phyloP scores from a whole-genome alignment of 2,329 filamentous ascomycete genomes.

The Teratosphaeria zuluensis region DNA sequence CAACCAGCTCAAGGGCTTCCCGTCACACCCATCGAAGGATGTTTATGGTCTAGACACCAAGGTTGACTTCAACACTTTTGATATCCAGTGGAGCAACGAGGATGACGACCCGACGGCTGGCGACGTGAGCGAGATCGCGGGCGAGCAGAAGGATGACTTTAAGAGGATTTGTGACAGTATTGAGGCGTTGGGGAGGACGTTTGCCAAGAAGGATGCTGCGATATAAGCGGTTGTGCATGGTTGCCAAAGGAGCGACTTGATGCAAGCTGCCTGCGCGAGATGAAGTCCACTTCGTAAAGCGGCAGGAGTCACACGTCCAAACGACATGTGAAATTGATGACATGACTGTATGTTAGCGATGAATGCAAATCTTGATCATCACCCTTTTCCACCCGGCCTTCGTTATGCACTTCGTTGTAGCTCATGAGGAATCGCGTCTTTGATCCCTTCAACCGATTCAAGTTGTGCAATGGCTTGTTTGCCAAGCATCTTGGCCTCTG shows the following conservation, averaged over 20 bases:
- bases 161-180: constrained; percentile 34
- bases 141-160: constrained; percentile 35
- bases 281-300: no score
- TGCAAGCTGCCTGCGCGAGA: not conserved
- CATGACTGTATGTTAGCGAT: not conserved
- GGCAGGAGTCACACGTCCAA: no score
- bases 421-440: no score
- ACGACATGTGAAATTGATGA: not conserved
- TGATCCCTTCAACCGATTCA: no score
- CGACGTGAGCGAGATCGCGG: constrained; percentile 25
- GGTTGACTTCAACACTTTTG: constrained; percentile 33
- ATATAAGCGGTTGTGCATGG: constrained; percentile 11
- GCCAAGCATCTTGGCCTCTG: not conserved
- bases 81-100: constrained; percentile 34
- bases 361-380: not conserved
- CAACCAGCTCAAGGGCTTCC: constrained; percentile 31
- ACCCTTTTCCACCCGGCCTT: no score
- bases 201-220: constrained; percentile 32
- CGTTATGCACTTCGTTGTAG: no score
- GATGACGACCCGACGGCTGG: constrained; percentile 28
- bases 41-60: constrained; percentile 31
- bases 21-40: constrained; percentile 29
- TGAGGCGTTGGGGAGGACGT: constrained; percentile 31
- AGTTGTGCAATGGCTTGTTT: no score
- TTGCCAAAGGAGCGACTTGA: not conserved